A percentile compares a stretch with the other conserved stretches of the same genome.
phyloP scores from a whole-genome alignment of 169 alveolate genomes.

The Hepatocystis sp. region DNA sequence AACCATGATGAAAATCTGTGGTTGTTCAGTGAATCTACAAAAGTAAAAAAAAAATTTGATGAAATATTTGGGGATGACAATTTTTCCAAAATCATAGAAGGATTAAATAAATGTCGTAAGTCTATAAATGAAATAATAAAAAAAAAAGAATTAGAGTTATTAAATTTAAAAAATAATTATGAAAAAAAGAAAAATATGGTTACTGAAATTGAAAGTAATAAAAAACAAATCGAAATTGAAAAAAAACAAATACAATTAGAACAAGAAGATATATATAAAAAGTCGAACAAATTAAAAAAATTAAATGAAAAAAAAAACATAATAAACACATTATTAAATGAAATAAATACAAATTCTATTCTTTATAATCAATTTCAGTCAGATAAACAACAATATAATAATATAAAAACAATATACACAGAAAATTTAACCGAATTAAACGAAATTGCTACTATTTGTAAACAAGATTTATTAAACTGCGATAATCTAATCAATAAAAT shows the following conservation, averaged over 20 bases:
- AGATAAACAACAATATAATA: slow-evolving; percentile 16
- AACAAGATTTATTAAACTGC: slow-evolving; percentile 30
- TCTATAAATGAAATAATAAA: slow-evolving; percentile 41
- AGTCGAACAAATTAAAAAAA: slow-evolving; percentile 8
- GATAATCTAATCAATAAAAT: slow-evolving; percentile 21
- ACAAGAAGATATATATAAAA: slow-evolving; percentile 26
- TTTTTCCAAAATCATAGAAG: slow-evolving; percentile 80
- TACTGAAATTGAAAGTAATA: slow-evolving; percentile 44
- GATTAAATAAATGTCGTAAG: slow-evolving; percentile 70
- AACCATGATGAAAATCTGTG: slow-evolving; percentile 98
- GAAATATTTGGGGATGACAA: slow-evolving; percentile 93
- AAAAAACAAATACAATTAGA: slow-evolving; percentile 47
- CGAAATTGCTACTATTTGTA: slow-evolving; percentile 15
- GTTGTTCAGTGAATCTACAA: slow-evolving; percentile 95
- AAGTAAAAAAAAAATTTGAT: slow-evolving; percentile 96
- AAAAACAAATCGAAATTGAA: slow-evolving; percentile 56
- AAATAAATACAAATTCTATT: slow-evolving; percentile 33
- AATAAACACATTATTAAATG: slow-evolving; percentile 11
- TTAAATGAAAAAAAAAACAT: slow-evolving; percentile 23
- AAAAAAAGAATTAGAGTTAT: slow-evolving; percentile 71
- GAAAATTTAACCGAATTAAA: slow-evolving; percentile 29
- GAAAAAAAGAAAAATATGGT: slow-evolving; percentile 15
- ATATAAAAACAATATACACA: slow-evolving; percentile 45
- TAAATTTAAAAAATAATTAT: slow-evolving; percentile 7
- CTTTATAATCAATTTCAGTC: slow-evolving; percentile 15